Evolutionary conservation across 176 grass and related monocot species (phyloP), one percentile per base, ranked within the genome.

Genomic region (Dendrocalamus sinicus): DNA sequence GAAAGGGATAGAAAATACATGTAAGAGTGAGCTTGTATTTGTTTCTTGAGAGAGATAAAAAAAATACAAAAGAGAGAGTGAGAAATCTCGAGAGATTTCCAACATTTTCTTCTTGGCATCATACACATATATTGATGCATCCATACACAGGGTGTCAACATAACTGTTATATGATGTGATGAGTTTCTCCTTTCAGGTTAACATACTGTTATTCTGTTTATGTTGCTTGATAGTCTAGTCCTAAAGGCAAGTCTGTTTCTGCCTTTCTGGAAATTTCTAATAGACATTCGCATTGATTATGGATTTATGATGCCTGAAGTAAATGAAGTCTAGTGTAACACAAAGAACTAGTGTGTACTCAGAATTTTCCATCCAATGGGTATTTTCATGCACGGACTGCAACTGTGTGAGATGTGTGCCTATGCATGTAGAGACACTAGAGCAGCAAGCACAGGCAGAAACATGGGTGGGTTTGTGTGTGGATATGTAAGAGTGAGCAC

Each of bases 341-440:
- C 23, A 17, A 41, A 23, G 30, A 86, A 47, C 55, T 70, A 76
- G 12, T 75, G 37, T 54, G 8, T 55, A 86, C 63, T 70, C 12
- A 39, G n/a, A 75, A 3, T 11, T 68, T 73, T 41, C 70, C 77
- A 67, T 72, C 45, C 66, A 41, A 63, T 46, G 52, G 43, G 46
- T 76, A 70, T 82, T 86, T 72, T 23, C 62, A 72, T 78, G 54
- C 16, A 11, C 67, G 26, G 46, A 13, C 39, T 79, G 48, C 62
- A 76, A 69, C 65, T 88, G 51, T 77, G 73, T 47, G 75, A 75
- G 61, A 57, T 41, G 32, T 63, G n/a, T 83, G 57, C 9, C 14
- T 62, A 69, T 85, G 72, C 48, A 41, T 89, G 62, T 50, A 48
- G 43, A 71, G 32, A 64, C 63, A 35, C n/a, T 77, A 30, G 74